Percentiles rank a stretch among this genome's conserved stretches.
phyloP scores from a whole-genome alignment of 208 protist species.

The Histomonas meleagridis region DNA sequence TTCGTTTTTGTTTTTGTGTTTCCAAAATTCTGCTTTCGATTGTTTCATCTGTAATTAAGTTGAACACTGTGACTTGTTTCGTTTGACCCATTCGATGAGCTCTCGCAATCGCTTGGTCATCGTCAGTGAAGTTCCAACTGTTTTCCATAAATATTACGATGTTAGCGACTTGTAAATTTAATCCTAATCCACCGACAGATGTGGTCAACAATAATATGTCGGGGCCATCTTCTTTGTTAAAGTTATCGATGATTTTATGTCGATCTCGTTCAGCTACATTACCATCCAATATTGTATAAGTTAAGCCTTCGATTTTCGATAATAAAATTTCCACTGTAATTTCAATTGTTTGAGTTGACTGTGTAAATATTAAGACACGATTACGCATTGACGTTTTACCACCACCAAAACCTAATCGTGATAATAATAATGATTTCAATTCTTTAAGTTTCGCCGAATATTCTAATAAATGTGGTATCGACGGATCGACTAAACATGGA shows the following conservation, averaged over 20 bases:
- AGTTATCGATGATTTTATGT: background rate
- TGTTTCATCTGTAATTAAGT: background rate
- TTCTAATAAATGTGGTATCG: background rate
- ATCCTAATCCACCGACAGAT: background rate
- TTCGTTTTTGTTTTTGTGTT: background rate
- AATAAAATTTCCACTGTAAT: background rate
- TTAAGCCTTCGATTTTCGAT: background rate
- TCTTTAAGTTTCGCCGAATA: background rate
- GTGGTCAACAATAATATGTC: background rate
- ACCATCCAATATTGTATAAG: background rate
- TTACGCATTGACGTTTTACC: background rate
- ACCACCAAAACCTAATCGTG: background rate
- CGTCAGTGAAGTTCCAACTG: background rate
- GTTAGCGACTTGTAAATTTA: background rate
- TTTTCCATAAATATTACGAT: slow-evolving; percentile 27
- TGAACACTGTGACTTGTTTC: background rate
- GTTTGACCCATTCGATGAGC: slow-evolving; percentile 22
- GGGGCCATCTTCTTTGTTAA: background rate
- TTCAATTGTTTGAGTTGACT: background rate
- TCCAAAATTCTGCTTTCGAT: background rate
- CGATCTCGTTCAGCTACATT: background rate
- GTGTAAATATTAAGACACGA: background rate
- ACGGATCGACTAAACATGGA: background rate
- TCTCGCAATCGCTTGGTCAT: slow-evolving; percentile 11
- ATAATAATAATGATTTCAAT: background rate